These are phyloP conservation scores for Aristolochia contorta DNA, from an alignment of 164 flowering plant species.

Conservation along the genomic window DNA sequence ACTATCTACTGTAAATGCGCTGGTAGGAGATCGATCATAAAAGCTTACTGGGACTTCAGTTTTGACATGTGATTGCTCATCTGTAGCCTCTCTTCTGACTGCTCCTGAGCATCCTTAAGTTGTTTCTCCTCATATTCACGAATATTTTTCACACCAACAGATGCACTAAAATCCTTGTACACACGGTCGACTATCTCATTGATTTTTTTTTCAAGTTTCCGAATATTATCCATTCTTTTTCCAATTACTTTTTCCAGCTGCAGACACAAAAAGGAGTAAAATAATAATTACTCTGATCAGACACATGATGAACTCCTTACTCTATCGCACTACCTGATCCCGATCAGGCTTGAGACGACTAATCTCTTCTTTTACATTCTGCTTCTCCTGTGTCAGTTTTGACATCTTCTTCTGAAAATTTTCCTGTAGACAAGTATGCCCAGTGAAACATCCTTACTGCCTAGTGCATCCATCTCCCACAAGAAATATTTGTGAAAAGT, in stretches of 20 bases:
- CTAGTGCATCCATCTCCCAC: too few species aligned
- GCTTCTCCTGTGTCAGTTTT: constrained; percentile 54
- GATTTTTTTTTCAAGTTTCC: constrained; percentile 62
- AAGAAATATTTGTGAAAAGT: too few species aligned
- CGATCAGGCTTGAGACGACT: constrained; percentile 51
- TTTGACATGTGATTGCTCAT: constrained; percentile 77
- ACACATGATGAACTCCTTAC: constrained; percentile 10
- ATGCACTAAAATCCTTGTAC: constrained; percentile 70
- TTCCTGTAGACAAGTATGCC: constrained; percentile 35
- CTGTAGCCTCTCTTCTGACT: constrained; percentile 66
- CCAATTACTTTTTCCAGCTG: constrained; percentile 47
- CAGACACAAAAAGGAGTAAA: constrained; percentile 2
- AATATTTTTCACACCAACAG: constrained; percentile 91
- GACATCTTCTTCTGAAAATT: constrained; percentile 67
- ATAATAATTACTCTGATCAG: not conserved
- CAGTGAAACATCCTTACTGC: too few species aligned
- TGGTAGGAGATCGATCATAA: not conserved
- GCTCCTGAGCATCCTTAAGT: constrained; percentile 64
- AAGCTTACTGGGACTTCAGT: constrained; percentile 89
- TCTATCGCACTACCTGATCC: constrained; percentile 33
- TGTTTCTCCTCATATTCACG: constrained; percentile 98
- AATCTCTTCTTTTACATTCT: constrained; percentile 54
- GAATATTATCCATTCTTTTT: constrained; percentile 40
- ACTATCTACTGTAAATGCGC: too few species aligned
- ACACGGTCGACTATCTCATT: constrained; percentile 85